These are phyloP conservation scores for Logfia minima DNA, from an alignment of 129 eudicot genomes.

Conservation along the genomic window DNA sequence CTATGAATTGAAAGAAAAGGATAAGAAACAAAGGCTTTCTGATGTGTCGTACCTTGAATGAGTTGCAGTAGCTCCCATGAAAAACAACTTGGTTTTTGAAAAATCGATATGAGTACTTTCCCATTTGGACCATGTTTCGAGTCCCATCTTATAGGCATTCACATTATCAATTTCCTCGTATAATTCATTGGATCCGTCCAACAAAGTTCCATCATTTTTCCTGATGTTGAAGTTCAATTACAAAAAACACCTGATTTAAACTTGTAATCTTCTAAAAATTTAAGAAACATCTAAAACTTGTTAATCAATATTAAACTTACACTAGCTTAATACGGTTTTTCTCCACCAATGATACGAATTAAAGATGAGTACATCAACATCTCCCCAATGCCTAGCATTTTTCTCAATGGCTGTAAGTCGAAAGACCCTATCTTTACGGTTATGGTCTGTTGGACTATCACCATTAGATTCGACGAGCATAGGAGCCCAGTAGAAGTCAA, in stretches of 20 bases:
- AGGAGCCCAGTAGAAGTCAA: constrained; percentile 59
- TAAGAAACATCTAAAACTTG: background rate
- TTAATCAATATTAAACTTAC: constrained; percentile 29
- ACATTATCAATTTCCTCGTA: constrained; percentile 43
- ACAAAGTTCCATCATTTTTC: constrained; percentile 38
- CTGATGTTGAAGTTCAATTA: constrained; percentile 21
- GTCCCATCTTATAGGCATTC: constrained; percentile 47
- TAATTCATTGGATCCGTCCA: constrained; percentile 29
- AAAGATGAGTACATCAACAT: constrained; percentile 49
- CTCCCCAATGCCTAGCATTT: constrained; percentile 49
- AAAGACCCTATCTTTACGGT: constrained; percentile 34
- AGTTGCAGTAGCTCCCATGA: constrained; percentile 55
- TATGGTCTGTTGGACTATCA: constrained; percentile 44
- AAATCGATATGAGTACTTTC: constrained; percentile 41
- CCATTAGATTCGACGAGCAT: constrained; percentile 56
- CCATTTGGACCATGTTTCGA: constrained; percentile 66
- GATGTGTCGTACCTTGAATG: constrained; percentile 25
- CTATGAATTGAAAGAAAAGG: too few species aligned
- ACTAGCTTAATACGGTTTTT: constrained; percentile 34
- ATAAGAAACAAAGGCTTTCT: too few species aligned
- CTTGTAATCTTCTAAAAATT: background rate
- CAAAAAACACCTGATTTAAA: background rate
- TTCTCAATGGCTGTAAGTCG: constrained; percentile 42
- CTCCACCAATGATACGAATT: constrained; percentile 59
- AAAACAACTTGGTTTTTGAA: constrained; percentile 47